Conservation (phyloP, 208 protist species). For the Leishmania turanica region DNA sequence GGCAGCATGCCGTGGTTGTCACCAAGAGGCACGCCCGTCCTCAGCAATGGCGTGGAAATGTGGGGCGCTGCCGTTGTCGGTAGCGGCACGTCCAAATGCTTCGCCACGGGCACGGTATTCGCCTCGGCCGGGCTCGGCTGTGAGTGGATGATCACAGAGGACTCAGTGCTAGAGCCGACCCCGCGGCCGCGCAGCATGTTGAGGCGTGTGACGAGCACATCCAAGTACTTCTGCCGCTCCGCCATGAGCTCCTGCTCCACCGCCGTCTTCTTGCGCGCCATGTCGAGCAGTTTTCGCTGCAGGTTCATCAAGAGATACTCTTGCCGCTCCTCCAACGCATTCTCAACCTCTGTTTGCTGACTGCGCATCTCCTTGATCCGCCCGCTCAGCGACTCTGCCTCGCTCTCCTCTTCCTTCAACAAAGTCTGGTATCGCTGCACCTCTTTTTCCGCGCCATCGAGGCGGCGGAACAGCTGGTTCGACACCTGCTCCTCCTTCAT, state of each 20-base stretch:
- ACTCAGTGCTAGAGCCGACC: slow-evolving; percentile 11
- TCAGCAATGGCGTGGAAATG: not conserved
- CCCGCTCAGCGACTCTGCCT: slow-evolving; percentile 31
- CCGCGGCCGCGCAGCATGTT: slow-evolving; percentile 29
- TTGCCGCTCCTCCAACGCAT: slow-evolving; percentile 65
- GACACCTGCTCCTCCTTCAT: slow-evolving; percentile 80
- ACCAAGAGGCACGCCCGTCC: not conserved
- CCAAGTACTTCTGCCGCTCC: slow-evolving; percentile 75
- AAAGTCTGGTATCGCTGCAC: slow-evolving; percentile 43
- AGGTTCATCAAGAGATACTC: slow-evolving; percentile 68
- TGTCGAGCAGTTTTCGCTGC: slow-evolving; percentile 73
- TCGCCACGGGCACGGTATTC: not conserved
- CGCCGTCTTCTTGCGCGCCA: slow-evolving; percentile 54
- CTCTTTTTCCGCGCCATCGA: slow-evolving; percentile 65
- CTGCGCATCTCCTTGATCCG: slow-evolving; percentile 61
- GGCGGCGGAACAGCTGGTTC: slow-evolving; percentile 76
- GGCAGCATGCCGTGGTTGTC: not conserved
- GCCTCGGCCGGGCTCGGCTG: not conserved
- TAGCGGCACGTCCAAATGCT: not conserved
- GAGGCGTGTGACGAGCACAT: slow-evolving; percentile 46
- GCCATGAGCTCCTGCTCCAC: slow-evolving; percentile 73
- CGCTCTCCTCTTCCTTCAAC: slow-evolving; percentile 62
- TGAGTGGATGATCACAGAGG: not conserved
- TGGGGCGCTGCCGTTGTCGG: not conserved
- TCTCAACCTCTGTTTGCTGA: slow-evolving; percentile 68